Evolutionary conservation across 1,284 basidiomycete genomes (phyloP), one percentile per base, ranked within the genome.

Genomic region (Pseudozyma tsukubaensis): DNA sequence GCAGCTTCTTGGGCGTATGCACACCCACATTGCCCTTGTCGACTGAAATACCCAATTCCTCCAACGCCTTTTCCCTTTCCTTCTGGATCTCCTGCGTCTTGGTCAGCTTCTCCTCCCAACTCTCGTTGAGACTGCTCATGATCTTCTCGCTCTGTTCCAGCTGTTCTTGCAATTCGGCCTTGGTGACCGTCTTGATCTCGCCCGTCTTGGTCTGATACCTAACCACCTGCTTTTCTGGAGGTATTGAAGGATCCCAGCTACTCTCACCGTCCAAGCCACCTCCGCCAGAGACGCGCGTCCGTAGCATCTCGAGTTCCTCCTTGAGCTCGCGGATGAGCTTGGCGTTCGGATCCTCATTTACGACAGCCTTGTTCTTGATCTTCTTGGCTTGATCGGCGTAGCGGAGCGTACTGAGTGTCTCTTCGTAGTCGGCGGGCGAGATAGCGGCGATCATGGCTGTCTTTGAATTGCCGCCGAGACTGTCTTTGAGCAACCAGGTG

Each of bases 311-410:
- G 49, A 99, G 88, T 86, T 99, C 97, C 86, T 98, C 96, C 86
- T 98, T 98, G 84, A 98, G 91, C 86, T 98, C 96, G 54, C 96
- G 92, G 59, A 98, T 95, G 60, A 98, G 91, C 87, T 94, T 97
- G 83, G 96, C 96, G 82, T 98, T 99, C 18, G 97, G 95, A 88
- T 99, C 96, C 86, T 99, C 96, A 85, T 99, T 99, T 78, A 99
- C 93, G 54, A 98, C 90, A 16, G 96, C 96, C 88, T 98, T 97
- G 86, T 98, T 99, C 90, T 96, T 97, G 87, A 99, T 99, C 90
- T 96, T 97, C 91, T 99, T 99, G 29, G 96, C 95, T 84, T 89
- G 83, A 87, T 98, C 95, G 74, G 96, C 97, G 86, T 99, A 99
- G 3, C 96, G 91, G 62, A 96, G 87, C 4, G 94, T 96, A 86